Evolutionary conservation across 1,139 yeast species (phyloP).

Genomic region (Scheffersomyces quercinus): DNA sequence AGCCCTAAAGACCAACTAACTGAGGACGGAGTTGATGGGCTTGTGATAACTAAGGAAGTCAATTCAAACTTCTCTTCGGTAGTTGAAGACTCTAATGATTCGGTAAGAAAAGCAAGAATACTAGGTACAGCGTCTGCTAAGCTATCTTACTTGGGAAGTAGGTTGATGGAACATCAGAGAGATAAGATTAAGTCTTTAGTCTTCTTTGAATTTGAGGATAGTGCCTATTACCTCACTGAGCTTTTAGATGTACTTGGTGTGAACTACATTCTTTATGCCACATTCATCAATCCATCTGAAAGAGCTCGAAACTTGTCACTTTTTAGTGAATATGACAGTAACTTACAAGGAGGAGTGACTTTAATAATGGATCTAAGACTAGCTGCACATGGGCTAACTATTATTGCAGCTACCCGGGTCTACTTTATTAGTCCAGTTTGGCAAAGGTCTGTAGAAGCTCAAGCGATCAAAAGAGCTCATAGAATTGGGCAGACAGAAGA

Average conservation of each 20-base stretch:
- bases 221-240: conserved; percentile 68
- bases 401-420: conserved; percentile 66
- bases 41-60: conserved; percentile 18
- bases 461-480: conserved; percentile 73
- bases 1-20: conserved; percentile 7
- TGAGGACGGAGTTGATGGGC: conserved; percentile 12
- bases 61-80: conserved; percentile 13
- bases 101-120: conserved; percentile 36
- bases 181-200: conserved; percentile 55
- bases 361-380: conserved; percentile 66
- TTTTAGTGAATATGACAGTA: conserved; percentile 43
- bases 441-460: conserved; percentile 69
- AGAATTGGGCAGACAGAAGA: conserved; percentile 64
- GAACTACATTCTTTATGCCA: conserved; percentile 62
- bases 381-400: conserved; percentile 72
- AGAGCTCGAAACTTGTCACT: conserved; percentile 55
- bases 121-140: conserved; percentile 64
- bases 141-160: conserved; percentile 56
- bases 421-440: conserved; percentile 72
- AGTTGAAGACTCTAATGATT: conserved; percentile 15
- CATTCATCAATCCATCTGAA: conserved; percentile 51
- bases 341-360: conserved; percentile 45
- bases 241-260: conserved; percentile 61
- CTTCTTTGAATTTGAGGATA: conserved; percentile 70
- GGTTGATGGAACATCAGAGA: conserved; percentile 52